These are phyloP conservation scores for Suillus plorans DNA, from an alignment of 768 basidiomycete species.

Conservation along the genomic window DNA sequence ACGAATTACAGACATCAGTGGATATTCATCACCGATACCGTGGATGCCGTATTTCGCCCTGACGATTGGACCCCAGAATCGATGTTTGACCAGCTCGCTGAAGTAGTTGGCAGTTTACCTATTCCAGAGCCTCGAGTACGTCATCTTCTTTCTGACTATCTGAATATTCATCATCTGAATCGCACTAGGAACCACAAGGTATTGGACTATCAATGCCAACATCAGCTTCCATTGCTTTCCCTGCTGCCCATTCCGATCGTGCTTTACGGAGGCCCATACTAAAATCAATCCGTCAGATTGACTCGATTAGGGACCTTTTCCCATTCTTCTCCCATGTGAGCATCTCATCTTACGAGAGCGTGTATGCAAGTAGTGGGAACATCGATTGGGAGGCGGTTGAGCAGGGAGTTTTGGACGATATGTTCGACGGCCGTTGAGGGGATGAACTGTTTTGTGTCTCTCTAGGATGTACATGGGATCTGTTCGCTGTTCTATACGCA, in stretches of 20 bases:
- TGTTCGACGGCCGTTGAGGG: constrained; percentile 78
- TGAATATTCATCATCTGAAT: not conserved
- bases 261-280: constrained; percentile 76
- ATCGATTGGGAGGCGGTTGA: constrained; percentile 93
- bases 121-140: constrained; percentile 34
- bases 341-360: constrained; percentile 84
- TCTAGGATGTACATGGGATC: constrained; percentile 12
- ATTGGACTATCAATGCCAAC: constrained; percentile 21
- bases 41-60: constrained; percentile 89
- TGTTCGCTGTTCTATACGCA: constrained; percentile 10
- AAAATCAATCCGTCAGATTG: constrained; percentile 65
- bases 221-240: constrained; percentile 20
- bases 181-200: constrained; percentile 26
- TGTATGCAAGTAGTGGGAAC: constrained; percentile 78
- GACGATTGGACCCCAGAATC: constrained; percentile 83
- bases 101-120: constrained; percentile 73
- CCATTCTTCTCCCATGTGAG: constrained; percentile 91
- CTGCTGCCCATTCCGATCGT: constrained; percentile 38
- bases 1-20: constrained; percentile 76
- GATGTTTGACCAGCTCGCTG: constrained; percentile 88
- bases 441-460: not conserved
- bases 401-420: constrained; percentile 73
- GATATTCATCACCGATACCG: constrained; percentile 98
- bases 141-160: not conserved
- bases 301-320: constrained; percentile 82